Evolutionary conservation across 371 early-diverging fungal genomes (phyloP), one percentile per base, ranked within the genome.

Genomic region (Mucor irregularis): DNA sequence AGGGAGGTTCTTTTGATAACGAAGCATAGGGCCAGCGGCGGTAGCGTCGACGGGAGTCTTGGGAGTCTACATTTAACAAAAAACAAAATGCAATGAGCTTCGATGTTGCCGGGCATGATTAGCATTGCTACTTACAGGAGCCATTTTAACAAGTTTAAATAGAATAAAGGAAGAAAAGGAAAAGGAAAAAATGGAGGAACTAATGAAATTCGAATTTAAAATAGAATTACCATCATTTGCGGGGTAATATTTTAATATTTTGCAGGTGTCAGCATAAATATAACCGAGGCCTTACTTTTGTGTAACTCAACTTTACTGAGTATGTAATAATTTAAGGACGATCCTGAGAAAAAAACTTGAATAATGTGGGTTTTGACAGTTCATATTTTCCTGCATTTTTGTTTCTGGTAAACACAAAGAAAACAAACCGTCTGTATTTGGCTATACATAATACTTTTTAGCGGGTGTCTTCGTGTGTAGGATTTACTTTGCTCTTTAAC

Each of bases 1-100:
- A 49, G 91, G 91, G 34, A 96, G 81, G 46, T 77, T 78, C 16
- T 64, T 74, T 66, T 93, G 90, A 56, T 83, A 85, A 31, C 81
- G 82, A 59, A 81, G 69, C 75, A 88, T 81, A 21, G 84, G 86
- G 1, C 84, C 84, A 38, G 73, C 69, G 28, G 78, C 78, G 24
- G 50, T 69, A 14, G 71, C 33, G 31, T 78, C 78, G 17, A 74
- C 66, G 16, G 78, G 74, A 7, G 78, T 78, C 61, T 78, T 78
- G 48, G 77, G 77, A n/a, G 26, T 53, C 54, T 53, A 53, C 8
- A 42, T 29, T 10, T 2, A 35, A 13, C 11, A 16, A 45, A 16
- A 14, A 26, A 40, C 6, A 21, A 2, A 40, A 9, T 40, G 5
- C 11, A 17, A 40, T n/a, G 6, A 40, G 10, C 11, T 44, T 2